phyloP scores from a whole-genome alignment of 75 land plant species.

The Cryptomeria japonica region DNA sequence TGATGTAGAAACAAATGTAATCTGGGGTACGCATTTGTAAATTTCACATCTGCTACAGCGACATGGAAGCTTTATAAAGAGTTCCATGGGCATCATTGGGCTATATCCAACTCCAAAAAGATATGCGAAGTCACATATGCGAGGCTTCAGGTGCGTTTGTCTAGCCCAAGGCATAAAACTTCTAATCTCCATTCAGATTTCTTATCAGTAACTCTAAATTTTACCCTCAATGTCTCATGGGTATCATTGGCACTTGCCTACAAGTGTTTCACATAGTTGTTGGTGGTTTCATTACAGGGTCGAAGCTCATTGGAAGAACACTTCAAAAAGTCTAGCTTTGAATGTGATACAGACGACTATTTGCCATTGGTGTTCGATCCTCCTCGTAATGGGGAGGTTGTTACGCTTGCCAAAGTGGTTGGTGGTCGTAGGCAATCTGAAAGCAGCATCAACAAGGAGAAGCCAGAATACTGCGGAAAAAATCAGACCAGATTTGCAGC shows the following conservation, averaged over 20 bases:
- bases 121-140: conserved; percentile 51
- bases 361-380: conserved; percentile 85
- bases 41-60: conserved; percentile 38
- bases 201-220: not conserved
- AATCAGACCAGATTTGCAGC: not conserved
- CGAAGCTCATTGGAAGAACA: conserved; percentile 81
- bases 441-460: not conserved
- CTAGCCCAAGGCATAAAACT: too few relatives aligned
- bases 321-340: conserved; percentile 88
- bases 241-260: not conserved
- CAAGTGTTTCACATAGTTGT: not conserved
- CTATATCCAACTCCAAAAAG: conserved; percentile 44
- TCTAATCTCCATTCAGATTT: too few relatives aligned
- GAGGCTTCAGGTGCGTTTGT: conserved; percentile 33
- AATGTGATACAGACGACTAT: conserved; percentile 84
- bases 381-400: conserved; percentile 71
- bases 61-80: conserved; percentile 31
- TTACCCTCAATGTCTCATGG: too few relatives aligned
- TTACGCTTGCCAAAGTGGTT: conserved; percentile 7
- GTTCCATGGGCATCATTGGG: conserved; percentile 40
- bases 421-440: not conserved
- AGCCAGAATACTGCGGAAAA: not conserved
- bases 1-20: conserved; percentile 45
- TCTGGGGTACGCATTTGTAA: conserved; percentile 59
- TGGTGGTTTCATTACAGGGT: conserved; percentile 46